Base-by-base conservation (phyloP, 1,284 basidiomycete species). In the Boletus calvinii region DNA sequence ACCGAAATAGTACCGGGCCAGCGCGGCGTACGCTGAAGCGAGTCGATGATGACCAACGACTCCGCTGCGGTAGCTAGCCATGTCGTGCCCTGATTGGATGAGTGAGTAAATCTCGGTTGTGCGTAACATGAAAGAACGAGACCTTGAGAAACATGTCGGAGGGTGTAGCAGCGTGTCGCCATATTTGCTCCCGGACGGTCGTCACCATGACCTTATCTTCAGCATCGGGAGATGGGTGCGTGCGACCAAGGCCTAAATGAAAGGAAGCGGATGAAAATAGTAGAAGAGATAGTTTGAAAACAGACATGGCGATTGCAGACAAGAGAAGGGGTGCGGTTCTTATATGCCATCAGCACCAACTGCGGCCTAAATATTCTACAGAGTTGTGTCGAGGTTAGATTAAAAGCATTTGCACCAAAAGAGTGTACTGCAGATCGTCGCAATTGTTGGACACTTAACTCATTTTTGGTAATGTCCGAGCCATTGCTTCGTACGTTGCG, bases 51-150 rank as follows among this genome's bases (percentile, higher is more conserved):
- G 29, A 55, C 49, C 7, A 20, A 5, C 6, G 46, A 51, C 40
- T 59, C 59, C 1, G 39, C 59, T 2, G 17, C 2, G 3, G 59
- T 46, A 4, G 39, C 37, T 1, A 38, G 20, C 59, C 48, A 59
- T 2, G 37, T 20, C n/a, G 37, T 34, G 18, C 1, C n/a, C 58
- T 59, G 17, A 15, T n/a, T 3, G 18, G 8, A 31, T 9, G 13
- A 17, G 43, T 56, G 17, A 55, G 38, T 29, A 22, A 4, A 26
- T 26, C 26, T 26, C 7, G 26, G 26, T 26, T 1, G 6, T 26
- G 4, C 26, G 26, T 20, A 4, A 15, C 37, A 6, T 38, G 4
- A 13, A 38, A 12, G 20, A 7, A 11, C 9, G 18, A 10, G 24
- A 56, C 55, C 55, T 46, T 57, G 2, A 57, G 1, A 6, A 57